Conservation (phyloP, 163 green algal genomes). For the Volvox carteri region DNA sequence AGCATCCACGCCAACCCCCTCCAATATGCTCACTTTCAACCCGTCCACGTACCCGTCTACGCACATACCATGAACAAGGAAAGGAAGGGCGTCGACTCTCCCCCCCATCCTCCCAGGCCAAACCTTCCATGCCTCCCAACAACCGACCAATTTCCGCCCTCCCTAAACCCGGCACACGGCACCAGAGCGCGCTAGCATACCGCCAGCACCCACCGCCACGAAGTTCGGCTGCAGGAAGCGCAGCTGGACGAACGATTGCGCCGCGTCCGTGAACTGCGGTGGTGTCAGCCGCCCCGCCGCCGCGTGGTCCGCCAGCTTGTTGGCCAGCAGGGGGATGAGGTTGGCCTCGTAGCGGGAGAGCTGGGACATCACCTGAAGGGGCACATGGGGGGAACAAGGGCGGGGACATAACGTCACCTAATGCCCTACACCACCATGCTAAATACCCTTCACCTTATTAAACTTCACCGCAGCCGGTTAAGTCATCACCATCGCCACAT, state of each 20-base stretch:
- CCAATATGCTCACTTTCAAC: no score
- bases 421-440: no score
- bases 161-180: no score
- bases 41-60: no score
- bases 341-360: not conserved
- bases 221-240: slow-evolving; percentile 1
- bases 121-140: no score
- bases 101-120: not conserved
- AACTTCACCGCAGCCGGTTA: no score
- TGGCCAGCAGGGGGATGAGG: not conserved
- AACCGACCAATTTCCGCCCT: no score
- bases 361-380: not conserved
- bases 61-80: no score
- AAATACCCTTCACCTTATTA: no score
- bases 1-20: no score
- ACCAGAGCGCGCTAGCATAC: no score
- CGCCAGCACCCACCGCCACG: slow-evolving; percentile 13
- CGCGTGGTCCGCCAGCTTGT: not conserved
- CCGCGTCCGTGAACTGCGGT: not conserved
- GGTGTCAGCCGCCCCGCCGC: not conserved
- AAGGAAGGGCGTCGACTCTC: no score
- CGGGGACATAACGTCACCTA: not conserved
- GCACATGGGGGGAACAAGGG: not conserved
- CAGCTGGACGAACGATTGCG: not conserved
- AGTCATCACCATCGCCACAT: not conserved